Evolutionary conservation across 208 protist genomes (phyloP), one percentile per base, ranked within the genome.

Genomic region (Wallacemonas collosoma): DNA sequence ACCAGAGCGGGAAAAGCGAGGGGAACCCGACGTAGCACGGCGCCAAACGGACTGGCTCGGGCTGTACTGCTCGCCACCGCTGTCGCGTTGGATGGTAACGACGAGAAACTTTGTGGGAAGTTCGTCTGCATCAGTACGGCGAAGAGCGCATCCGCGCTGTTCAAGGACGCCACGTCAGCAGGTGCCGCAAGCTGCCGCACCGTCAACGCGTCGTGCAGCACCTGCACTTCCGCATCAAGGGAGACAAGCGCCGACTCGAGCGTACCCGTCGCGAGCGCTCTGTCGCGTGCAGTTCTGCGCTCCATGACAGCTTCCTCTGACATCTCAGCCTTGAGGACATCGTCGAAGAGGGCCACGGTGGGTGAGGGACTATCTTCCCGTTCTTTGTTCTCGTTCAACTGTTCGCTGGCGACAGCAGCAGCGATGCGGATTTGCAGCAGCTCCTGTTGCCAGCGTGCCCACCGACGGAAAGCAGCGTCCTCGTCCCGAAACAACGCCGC

Each of bases 401-500:
- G 39, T 12, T 69, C 64, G 15, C 38, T 69, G 15, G 35, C 64
- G 11, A 6, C 50, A 15, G 64, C 64, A 38, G 64, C 64, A 6
- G 17, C 4, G 4, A 35, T n/a, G 38, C 70, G 79, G 35, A 77
- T 11, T 1, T 36, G 53, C 17, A 76, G 48, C 11, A 86, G n/a
- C 7, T 80, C 41, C 17, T 26, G 35, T 38, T 77, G 65, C 62
- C 71, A 68, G 45, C 62, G 39, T 7, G 54, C 47, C 88, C 88
- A 93, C 64, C 72, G 43, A 8, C 47, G 73, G 41, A 75, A 76
- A 0, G 71, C 79, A 3, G 51, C 60, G 64, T 94, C 87, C 58
- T 94, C 89, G 3, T 60, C 66, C 0, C 60, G 45, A 54, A 90
- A 94, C 35, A 94, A 90, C 0, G 44, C 67, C 14, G 75, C 79